phyloP scores from a whole-genome alignment of 495 filamentous ascomycete genomes.

The Aspergillus baeticus region DNA sequence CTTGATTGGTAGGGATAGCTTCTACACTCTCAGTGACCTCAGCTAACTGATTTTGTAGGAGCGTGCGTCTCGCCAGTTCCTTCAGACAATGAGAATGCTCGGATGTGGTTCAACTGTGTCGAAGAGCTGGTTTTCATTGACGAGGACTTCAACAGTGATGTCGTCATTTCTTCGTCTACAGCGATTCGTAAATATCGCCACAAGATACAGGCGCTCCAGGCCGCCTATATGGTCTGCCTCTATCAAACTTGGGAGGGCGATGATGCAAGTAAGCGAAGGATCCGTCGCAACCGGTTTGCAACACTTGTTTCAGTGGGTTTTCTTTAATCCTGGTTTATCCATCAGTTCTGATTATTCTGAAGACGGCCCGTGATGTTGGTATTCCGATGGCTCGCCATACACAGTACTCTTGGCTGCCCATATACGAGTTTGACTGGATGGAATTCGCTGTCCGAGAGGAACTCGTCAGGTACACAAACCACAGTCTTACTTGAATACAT shows the following conservation, averaged over 20 bases:
- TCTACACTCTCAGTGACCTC: no score
- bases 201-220: slow-evolving; percentile 23
- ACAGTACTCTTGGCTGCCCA: slow-evolving; percentile 13
- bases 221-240: slow-evolving; percentile 28
- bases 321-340: not conserved
- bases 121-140: slow-evolving; percentile 26
- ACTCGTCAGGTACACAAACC: slow-evolving; percentile 16
- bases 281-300: slow-evolving; percentile 21
- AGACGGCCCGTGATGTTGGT: slow-evolving; percentile 26
- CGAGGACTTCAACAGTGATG: slow-evolving; percentile 26
- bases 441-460: slow-evolving; percentile 24
- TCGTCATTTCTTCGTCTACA: not conserved
- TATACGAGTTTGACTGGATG: slow-evolving; percentile 26
- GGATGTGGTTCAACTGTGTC: slow-evolving; percentile 24
- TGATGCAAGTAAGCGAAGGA: slow-evolving; percentile 22
- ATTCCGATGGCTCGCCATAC: slow-evolving; percentile 18
- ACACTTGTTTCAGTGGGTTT: slow-evolving; percentile 24
- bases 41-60: no score
- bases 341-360: not conserved
- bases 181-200: slow-evolving; percentile 1
- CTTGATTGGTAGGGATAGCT: no score
- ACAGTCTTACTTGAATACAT: no score
- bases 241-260: slow-evolving; percentile 30
- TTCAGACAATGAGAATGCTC: slow-evolving; percentile 22
- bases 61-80: slow-evolving; percentile 20